phyloP scores from a whole-genome alignment of 306 rosid species.

The Purshia tridentata region DNA sequence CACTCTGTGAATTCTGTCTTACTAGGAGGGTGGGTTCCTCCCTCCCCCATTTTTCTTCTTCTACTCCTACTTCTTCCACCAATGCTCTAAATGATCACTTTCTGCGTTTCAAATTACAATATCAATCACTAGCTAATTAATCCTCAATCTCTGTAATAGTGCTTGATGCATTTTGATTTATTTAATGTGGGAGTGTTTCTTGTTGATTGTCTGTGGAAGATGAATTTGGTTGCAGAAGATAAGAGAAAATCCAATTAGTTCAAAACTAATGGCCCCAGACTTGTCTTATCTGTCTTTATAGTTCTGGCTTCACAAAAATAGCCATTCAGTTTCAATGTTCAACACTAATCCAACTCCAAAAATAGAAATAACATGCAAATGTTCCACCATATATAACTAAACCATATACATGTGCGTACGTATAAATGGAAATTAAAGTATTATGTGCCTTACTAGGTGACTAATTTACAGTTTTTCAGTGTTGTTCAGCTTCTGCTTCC shows the following conservation, averaged over 20 bases:
- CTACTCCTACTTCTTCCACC: neutral
- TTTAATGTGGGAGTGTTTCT: no score
- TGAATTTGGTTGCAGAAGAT: no score
- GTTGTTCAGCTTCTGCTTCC: no score
- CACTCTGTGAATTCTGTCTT: slow-evolving; percentile 58
- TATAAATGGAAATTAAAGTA: no score
- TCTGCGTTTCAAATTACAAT: no score
- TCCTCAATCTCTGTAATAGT: no score
- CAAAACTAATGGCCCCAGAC: neutral
- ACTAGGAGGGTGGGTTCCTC: slow-evolving; percentile 29
- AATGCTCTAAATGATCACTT: no score
- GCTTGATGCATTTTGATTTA: no score
- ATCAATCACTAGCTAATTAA: neutral
- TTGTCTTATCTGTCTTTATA: neutral
- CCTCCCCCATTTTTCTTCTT: slow-evolving; percentile 41
- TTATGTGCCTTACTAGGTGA: no score
- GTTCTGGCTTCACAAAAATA: neutral
- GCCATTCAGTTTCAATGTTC: neutral
- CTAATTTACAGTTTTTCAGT: no score
- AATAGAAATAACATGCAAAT: neutral
- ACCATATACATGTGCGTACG: no score
- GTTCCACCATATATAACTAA: neutral
- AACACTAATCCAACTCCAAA: neutral
- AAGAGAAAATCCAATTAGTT: neutral
- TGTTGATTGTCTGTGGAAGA: no score